Percentiles rank a stretch among this genome's conserved stretches.
Conservation (phyloP, 192 early-diverging fungal species). For the Pilaira anomala region DNA sequence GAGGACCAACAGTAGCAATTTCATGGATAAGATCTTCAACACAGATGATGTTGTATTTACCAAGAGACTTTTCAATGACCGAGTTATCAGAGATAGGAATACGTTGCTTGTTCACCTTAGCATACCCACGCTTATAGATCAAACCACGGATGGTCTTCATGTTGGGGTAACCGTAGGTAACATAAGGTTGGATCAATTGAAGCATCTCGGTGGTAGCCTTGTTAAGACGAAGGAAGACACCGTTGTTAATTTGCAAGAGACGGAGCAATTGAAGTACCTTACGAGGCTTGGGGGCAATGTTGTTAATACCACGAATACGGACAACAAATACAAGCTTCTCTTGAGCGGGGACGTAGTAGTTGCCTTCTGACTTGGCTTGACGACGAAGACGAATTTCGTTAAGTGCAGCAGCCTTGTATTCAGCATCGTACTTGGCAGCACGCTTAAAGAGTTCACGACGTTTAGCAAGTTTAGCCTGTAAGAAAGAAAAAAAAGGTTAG, state of each 20-base stretch:
- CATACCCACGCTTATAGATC: constrained; percentile 99
- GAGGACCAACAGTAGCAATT: constrained; percentile 95
- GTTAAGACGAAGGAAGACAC: constrained; percentile 92
- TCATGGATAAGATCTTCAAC: constrained; percentile 98
- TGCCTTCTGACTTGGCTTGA: constrained; percentile 85
- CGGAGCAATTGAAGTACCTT: constrained; percentile 99
- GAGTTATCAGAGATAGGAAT: constrained; percentile 96
- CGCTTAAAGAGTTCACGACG: constrained; percentile 98
- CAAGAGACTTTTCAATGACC: constrained; percentile 89
- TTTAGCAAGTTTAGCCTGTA: constrained; percentile 58
- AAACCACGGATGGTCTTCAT: constrained; percentile 97
- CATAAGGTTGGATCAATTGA: constrained; percentile 93
- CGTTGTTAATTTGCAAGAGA: constrained; percentile 99
- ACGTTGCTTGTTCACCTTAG: constrained; percentile 97
- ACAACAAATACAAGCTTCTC: constrained; percentile 97
- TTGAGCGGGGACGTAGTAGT: constrained; percentile 94
- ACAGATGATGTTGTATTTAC: constrained; percentile 95
- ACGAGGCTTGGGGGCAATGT: constrained; percentile 98
- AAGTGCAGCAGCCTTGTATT: constrained; percentile 88
- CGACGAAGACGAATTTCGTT: constrained; percentile 90
- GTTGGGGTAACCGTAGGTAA: constrained; percentile 94
- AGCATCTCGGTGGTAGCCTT: constrained; percentile 98
- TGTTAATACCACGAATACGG: constrained; percentile 99
- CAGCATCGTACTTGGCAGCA: constrained; percentile 96
- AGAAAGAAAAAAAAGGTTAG: too few relatives aligned